Conservation (phyloP, 345 rosid species). For the Eucalyptus cloeziana region DNA sequence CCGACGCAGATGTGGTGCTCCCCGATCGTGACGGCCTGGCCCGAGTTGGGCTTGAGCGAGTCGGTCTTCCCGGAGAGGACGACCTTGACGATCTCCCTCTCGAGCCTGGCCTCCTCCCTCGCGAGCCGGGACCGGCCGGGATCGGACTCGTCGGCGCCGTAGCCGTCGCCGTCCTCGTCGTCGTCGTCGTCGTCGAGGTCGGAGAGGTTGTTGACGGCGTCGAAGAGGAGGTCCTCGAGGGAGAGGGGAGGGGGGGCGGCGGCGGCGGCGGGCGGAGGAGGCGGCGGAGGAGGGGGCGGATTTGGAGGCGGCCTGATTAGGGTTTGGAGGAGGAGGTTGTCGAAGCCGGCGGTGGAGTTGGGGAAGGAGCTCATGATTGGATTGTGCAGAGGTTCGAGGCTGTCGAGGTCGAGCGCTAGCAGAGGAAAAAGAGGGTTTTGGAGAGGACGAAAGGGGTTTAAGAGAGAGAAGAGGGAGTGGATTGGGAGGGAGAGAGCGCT, state of each 20-base stretch:
- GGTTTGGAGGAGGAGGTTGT: slow-evolving; percentile 66
- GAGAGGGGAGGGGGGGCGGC: slow-evolving; percentile 36
- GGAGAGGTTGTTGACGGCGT: slow-evolving; percentile 21
- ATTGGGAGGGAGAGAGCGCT: neutral
- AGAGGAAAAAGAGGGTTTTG: neutral
- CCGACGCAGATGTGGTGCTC: slow-evolving; percentile 92
- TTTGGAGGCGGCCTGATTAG: slow-evolving; percentile 85
- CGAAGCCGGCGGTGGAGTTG: slow-evolving; percentile 41
- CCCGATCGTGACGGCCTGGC: slow-evolving; percentile 78
- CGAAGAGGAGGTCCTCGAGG: slow-evolving; percentile 74
- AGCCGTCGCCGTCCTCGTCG: slow-evolving; percentile 11
- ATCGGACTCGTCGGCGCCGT: slow-evolving; percentile 14
- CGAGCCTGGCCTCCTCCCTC: slow-evolving; percentile 76
- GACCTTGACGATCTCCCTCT: slow-evolving; percentile 64
- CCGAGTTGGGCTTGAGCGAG: slow-evolving; percentile 84
- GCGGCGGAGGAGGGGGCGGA: slow-evolving; percentile 26
- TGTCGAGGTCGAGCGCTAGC: neutral
- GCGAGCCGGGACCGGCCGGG: slow-evolving; percentile 29
- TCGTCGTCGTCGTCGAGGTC: slow-evolving; percentile 26
- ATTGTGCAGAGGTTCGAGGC: neutral
- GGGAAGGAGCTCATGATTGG: slow-evolving; percentile 19
- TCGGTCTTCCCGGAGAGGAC: slow-evolving; percentile 62
- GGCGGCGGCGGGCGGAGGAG: slow-evolving; percentile 10
- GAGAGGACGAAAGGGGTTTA: neutral
- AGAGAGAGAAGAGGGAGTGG: neutral